Conservation (phyloP, 2,329 filamentous ascomycete species). For the Lecanosticta acicola region DNA sequence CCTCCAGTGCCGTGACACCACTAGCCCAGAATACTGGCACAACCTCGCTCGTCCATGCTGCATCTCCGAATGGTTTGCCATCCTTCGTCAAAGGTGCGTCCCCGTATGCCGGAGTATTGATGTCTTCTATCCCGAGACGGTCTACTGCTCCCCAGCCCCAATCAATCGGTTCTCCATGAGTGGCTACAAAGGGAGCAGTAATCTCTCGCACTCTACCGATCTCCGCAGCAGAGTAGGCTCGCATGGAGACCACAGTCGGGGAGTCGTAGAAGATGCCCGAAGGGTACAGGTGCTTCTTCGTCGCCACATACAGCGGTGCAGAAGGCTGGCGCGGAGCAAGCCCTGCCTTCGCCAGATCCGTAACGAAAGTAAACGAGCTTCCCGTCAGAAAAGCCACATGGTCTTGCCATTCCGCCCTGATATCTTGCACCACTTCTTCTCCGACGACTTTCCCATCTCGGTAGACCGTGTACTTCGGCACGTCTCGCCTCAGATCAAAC, state of each 20-base stretch:
- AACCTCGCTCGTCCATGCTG: constrained; percentile 20
- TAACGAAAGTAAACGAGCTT: constrained; percentile 59
- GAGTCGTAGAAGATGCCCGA: constrained; percentile 53
- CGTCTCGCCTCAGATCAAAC: constrained; percentile 54
- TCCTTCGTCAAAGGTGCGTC: constrained; percentile 40
- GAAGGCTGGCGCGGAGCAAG: constrained; percentile 51
- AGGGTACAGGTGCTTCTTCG: constrained; percentile 50
- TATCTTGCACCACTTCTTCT: constrained; percentile 41
- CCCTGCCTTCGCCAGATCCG: constrained; percentile 47
- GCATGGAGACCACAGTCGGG: constrained; percentile 59
- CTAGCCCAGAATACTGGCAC: constrained; percentile 60
- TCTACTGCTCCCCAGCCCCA: constrained; percentile 57
- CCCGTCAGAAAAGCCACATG: constrained; percentile 60
- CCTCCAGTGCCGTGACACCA: constrained; percentile 61
- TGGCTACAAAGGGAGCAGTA: constrained; percentile 50
- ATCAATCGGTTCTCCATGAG: constrained; percentile 59
- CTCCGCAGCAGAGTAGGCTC: constrained; percentile 48
- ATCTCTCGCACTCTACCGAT: constrained; percentile 50
- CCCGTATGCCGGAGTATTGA: constrained; percentile 53
- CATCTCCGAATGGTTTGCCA: constrained; percentile 12
- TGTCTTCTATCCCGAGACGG: constrained; percentile 50
- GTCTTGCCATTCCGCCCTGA: constrained; percentile 44
- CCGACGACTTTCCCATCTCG: constrained; percentile 41
- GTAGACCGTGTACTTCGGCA: constrained; percentile 56
- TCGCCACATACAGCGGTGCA: constrained; percentile 48